Evolutionary conservation across 768 basidiomycete genomes (phyloP).

Genomic region (Boletales sp.): DNA sequence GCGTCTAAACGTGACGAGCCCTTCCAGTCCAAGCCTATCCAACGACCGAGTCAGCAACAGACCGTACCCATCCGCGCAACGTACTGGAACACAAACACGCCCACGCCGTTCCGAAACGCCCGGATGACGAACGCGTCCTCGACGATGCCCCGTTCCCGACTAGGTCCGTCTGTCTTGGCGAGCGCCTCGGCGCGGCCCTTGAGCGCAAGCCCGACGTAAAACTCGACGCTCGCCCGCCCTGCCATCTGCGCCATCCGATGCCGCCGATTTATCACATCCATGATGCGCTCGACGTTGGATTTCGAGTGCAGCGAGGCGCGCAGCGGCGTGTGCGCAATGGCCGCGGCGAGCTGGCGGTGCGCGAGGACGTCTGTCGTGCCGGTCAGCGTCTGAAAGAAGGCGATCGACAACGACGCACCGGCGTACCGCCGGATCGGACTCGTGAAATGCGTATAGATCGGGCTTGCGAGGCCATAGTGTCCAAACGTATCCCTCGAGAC

Average conservation of each 20-base stretch:
- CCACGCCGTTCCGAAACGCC: slow-evolving; percentile 90
- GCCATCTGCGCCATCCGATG: slow-evolving; percentile 99
- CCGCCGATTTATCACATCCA: slow-evolving; percentile 84
- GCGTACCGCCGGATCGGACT: slow-evolving; percentile 97
- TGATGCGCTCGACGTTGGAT: slow-evolving; percentile 77
- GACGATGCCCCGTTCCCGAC: slow-evolving; percentile 38
- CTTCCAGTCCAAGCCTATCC: slow-evolving; percentile 85
- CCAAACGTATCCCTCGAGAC: slow-evolving; percentile 90
- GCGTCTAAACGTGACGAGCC: slow-evolving; percentile 89
- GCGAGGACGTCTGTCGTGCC: slow-evolving; percentile 72
- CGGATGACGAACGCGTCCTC: slow-evolving; percentile 94
- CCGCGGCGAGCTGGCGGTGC: slow-evolving; percentile 89
- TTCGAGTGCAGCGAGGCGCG: slow-evolving; percentile 89
- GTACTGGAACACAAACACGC: slow-evolving; percentile 94
- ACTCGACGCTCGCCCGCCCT: slow-evolving; percentile 92
- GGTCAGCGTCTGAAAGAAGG: not conserved
- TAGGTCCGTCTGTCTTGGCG: slow-evolving; percentile 31
- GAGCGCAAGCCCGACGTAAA: slow-evolving; percentile 91
- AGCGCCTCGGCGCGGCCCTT: slow-evolving; percentile 54
- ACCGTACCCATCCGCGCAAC: slow-evolving; percentile 23
- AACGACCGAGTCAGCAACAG: not conserved
- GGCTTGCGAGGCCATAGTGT: slow-evolving; percentile 95
- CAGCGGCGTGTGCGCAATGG: slow-evolving; percentile 78
- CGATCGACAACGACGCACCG: slow-evolving; percentile 41
- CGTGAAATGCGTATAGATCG: slow-evolving; percentile 98